These are phyloP conservation scores for Cryphonectria carpinicola DNA, from an alignment of 2,329 filamentous ascomycete genomes.

Conservation along the genomic window DNA sequence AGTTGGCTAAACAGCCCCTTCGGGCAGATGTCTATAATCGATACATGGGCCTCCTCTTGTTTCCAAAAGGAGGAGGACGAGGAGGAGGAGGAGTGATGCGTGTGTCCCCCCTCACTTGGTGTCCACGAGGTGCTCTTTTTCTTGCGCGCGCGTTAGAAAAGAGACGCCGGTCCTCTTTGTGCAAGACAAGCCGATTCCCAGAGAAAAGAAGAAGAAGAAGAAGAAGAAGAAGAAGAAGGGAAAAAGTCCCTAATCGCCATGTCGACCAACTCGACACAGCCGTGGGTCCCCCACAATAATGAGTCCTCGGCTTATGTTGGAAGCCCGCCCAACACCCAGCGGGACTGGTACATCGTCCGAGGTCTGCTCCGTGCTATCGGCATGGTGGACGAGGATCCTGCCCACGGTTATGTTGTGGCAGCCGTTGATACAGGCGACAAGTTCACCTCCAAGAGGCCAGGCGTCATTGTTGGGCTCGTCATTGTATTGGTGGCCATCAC, in stretches of 20 bases:
- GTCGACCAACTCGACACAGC: conserved; percentile 14
- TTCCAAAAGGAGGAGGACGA: not conserved
- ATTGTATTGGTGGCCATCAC: conserved; percentile 37
- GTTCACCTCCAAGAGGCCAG: conserved; percentile 34
- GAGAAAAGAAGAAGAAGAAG: too few species aligned
- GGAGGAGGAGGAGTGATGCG: not conserved
- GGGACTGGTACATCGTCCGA: conserved; percentile 37
- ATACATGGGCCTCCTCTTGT: not conserved
- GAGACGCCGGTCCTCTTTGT: conserved; percentile 9
- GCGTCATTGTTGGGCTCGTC: conserved; percentile 36
- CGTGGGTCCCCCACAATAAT: conserved; percentile 12
- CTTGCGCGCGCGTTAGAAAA: not conserved
- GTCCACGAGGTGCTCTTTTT: not conserved
- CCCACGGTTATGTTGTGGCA: conserved; percentile 30
- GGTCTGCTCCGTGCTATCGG: conserved; percentile 34
- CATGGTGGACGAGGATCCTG: conserved; percentile 30
- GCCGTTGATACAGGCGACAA: conserved; percentile 31
- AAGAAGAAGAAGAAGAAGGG: too few species aligned
- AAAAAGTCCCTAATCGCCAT: not conserved
- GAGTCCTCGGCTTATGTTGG: conserved; percentile 16
- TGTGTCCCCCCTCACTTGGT: not conserved
- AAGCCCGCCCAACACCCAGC: conserved; percentile 30
- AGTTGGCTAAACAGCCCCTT: not conserved
- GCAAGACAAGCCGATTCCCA: not conserved
- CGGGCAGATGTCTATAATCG: not conserved